Base-by-base conservation (phyloP, 2,329 filamentous ascomycete genomes). In the Paradendryphiella salina region DNA sequence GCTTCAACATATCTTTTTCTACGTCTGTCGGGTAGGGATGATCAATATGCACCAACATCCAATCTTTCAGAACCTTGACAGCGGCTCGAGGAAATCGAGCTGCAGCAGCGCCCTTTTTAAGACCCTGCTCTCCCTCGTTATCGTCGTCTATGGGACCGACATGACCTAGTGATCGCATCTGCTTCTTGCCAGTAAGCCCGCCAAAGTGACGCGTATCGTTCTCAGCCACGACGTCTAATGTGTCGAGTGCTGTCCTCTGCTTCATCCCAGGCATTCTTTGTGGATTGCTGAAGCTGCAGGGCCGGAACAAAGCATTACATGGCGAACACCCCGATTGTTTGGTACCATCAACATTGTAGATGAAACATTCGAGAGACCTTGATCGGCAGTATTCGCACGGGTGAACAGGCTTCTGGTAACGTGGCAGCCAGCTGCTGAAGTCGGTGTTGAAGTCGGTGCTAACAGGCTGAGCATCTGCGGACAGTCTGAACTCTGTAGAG, bases 11-110 rank as follows among this genome's bases (percentile, higher is more conserved):
- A 59, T 91, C 88, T 66, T 93, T 95, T 68, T 96, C 89, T 51
- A 90, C 85, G 35, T 96, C 90, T 28, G 85, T 92, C 4, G 92
- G 91, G 68, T 96, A 96, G 0, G 91, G 92, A 63, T 95, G 89
- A 44, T 88, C 82, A 64, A 83, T 83, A 68, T 96, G 90, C 5
- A 85, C 85, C 0, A 86, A 83, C 26, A 96, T 81, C 92, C 92
- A 96, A 61, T 86, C 85, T 74, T 93, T 93, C 42, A 96, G 75
- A 33, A 90, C 82, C 61, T 87, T 88, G 55, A 94, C 82, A 0
- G 90, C 89, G 60, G 91, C 86, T 56, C 88, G 80, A 4, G 90
- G 90, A 73, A 96, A 92, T 40, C 85, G 61, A 46, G 64, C 60
- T 36, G 65, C 67, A 17, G 65, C 57, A 60, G 73, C 54, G 37